Evolutionary conservation across 1,284 basidiomycete genomes (phyloP).

Genomic region (Boletus sp.): DNA sequence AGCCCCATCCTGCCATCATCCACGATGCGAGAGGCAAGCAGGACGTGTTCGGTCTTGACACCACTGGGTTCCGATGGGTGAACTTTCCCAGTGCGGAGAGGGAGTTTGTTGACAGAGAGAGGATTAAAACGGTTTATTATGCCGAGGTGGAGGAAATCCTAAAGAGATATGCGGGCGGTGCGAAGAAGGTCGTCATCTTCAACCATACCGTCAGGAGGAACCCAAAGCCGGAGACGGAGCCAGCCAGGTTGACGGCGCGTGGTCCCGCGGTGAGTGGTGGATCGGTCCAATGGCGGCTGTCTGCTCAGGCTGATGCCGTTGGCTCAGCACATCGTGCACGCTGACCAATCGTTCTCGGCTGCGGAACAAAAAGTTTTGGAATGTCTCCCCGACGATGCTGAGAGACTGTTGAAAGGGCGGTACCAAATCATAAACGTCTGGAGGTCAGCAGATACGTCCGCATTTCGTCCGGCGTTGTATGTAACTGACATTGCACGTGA

Average conservation of each 20-base stretch:
- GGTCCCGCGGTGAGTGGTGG: not conserved
- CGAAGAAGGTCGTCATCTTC: not conserved
- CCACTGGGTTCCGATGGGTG: not conserved
- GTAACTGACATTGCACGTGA: not conserved
- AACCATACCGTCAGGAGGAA: not conserved
- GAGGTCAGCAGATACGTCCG: not conserved
- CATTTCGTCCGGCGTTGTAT: not conserved
- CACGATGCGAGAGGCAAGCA: not conserved
- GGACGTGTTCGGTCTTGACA: not conserved
- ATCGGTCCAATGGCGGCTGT: not conserved
- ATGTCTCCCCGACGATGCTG: not conserved
- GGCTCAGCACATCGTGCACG: not conserved
- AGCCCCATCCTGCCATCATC: not conserved
- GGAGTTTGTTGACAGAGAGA: not conserved
- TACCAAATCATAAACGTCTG: slow-evolving; percentile 1
- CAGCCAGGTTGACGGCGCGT: not conserved
- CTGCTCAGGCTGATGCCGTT: not conserved
- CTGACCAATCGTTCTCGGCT: not conserved
- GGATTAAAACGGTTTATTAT: not conserved
- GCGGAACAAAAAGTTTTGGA: not conserved
- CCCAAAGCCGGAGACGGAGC: not conserved
- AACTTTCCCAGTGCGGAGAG: not conserved
- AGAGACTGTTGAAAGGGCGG: not conserved
- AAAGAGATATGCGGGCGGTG: not conserved
- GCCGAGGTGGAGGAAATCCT: not conserved